phyloP scores from a whole-genome alignment of 2,329 filamentous ascomycete species.

The Sporothrix pseudoabietina region DNA sequence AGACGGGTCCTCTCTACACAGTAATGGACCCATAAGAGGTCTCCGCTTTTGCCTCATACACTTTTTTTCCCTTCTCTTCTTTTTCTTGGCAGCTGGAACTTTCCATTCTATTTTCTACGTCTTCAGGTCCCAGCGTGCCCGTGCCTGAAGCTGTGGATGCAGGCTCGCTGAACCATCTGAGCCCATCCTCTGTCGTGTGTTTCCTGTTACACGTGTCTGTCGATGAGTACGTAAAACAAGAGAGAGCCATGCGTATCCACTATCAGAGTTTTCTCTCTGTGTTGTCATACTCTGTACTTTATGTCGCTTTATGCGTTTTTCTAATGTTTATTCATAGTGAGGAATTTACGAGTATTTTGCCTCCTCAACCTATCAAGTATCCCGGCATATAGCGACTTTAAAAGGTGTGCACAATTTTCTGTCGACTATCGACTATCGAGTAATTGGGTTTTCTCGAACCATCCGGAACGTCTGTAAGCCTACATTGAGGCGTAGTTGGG shows the following conservation, averaged over 20 bases:
- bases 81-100: constrained; percentile 4
- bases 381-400: background rate
- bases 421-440: background rate
- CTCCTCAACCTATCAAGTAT: background rate
- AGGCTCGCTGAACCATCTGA: background rate
- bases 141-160: background rate
- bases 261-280: constrained; percentile 15
- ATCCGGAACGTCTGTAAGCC: background rate
- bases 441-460: background rate
- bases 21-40: constrained; percentile 10
- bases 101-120: background rate
- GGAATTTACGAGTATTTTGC: background rate
- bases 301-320: constrained; percentile 19
- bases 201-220: constrained; percentile 18
- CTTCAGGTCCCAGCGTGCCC: background rate
- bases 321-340: background rate
- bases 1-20: no score
- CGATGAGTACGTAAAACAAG: background rate
- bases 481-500: background rate
- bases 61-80: background rate
- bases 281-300: background rate
- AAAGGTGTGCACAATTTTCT: background rate
- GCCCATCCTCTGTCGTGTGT: background rate
- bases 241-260: constrained; percentile 1
- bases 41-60: constrained; percentile 16